phyloP scores from a whole-genome alignment of 768 basidiomycete species.

The Lactarius deliciosus region DNA sequence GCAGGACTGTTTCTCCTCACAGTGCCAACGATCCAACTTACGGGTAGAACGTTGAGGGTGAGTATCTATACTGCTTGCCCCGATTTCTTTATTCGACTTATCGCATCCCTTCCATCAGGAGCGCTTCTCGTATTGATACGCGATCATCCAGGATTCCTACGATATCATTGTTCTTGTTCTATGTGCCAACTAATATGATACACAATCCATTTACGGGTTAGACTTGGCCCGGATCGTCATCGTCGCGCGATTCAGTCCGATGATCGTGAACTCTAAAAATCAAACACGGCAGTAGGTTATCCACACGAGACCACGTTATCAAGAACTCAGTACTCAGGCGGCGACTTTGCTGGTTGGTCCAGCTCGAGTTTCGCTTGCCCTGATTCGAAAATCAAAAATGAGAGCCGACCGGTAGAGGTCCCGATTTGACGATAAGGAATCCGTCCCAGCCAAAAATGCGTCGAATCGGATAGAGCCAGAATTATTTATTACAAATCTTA shows the following conservation, averaged over 20 bases:
- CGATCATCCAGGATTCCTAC: neutral
- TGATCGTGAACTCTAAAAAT: neutral
- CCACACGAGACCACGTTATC: neutral
- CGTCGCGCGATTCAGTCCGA: neutral
- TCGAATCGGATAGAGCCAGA: too few relatives aligned
- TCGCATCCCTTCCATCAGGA: conserved; percentile 1
- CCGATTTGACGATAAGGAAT: neutral
- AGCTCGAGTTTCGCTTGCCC: neutral
- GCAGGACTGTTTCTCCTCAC: conserved; percentile 50
- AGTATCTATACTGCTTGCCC: conserved; percentile 31
- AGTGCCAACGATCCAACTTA: conserved; percentile 52
- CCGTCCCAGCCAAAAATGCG: too few relatives aligned
- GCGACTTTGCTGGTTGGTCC: neutral
- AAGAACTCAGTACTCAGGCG: neutral
- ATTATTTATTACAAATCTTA: too few relatives aligned
- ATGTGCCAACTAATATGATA: neutral
- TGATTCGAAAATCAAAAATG: neutral
- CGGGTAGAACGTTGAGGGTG: conserved; percentile 48
- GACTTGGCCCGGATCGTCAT: neutral
- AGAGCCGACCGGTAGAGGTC: neutral
- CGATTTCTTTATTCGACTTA: neutral
- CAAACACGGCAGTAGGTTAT: neutral
- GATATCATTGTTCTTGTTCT: neutral
- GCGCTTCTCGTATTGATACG: conserved; percentile 19
- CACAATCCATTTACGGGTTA: neutral